Percentiles rank a stretch among this genome's conserved stretches.
These are phyloP conservation scores for Cenchrus fungigraminus DNA, from an alignment of 176 grass and related monocot genomes.

Conservation along the genomic window DNA sequence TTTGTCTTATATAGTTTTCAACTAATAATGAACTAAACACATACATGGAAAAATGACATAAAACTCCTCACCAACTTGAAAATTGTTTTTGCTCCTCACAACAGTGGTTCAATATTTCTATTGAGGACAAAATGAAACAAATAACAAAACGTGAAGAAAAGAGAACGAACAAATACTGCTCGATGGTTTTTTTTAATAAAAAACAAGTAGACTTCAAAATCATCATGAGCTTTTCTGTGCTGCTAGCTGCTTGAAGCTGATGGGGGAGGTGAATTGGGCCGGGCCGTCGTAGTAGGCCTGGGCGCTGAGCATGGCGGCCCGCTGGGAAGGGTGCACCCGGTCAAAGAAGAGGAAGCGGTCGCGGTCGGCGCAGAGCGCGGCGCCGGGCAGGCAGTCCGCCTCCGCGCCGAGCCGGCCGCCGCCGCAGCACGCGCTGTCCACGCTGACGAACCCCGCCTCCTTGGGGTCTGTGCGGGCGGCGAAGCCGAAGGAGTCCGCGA, in stretches of 20 bases:
- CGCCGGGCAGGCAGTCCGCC: background rate
- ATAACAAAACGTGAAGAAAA: too few species aligned
- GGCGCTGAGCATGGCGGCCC: slow-evolving; percentile 1
- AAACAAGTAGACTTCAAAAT: too few species aligned
- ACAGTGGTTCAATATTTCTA: too few species aligned
- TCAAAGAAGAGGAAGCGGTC: slow-evolving; percentile 42
- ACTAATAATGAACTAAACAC: too few species aligned
- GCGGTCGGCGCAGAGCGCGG: slow-evolving; percentile 28
- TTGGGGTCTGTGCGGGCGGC: background rate
- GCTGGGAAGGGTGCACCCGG: slow-evolving; percentile 37
- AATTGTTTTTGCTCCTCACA: too few species aligned
- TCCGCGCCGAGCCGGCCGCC: slow-evolving; percentile 3
- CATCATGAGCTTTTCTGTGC: background rate
- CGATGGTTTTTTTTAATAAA: too few species aligned
- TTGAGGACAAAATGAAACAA: too few species aligned
- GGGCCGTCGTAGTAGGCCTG: slow-evolving; percentile 19
- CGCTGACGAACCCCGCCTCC: slow-evolving; percentile 11
- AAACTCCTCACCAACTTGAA: too few species aligned
- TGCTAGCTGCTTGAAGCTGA: slow-evolving; percentile 39
- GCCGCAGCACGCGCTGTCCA: slow-evolving; percentile 34
- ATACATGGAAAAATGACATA: too few species aligned
- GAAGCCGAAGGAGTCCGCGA: slow-evolving; percentile 28
- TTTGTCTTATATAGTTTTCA: too few species aligned
- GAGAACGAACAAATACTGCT: too few species aligned
- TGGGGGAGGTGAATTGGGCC: background rate